A percentile compares a stretch with the other conserved stretches of the same genome.
Evolutionary conservation across 768 basidiomycete genomes (phyloP).

Genomic region (Trametes elegans): DNA sequence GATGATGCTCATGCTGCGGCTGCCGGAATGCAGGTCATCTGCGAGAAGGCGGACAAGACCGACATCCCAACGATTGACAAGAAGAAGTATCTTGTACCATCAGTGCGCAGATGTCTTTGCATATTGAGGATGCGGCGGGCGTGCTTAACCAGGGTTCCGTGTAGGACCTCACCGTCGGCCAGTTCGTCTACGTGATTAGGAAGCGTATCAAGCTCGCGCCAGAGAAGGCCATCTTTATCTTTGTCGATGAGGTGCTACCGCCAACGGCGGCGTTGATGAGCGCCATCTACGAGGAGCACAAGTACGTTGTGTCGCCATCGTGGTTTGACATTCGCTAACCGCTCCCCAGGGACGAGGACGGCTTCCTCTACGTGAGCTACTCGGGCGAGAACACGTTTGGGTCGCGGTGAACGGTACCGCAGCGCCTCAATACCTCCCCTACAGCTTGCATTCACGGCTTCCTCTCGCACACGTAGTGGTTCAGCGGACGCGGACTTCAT

Average conservation of each 20-base stretch:
- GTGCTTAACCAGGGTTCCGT: slow-evolving; percentile 3
- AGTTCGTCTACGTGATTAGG: slow-evolving; percentile 99
- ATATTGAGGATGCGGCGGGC: not conserved
- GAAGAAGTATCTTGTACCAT: slow-evolving; percentile 99
- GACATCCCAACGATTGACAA: slow-evolving; percentile 99
- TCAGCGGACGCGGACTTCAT: slow-evolving; percentile 15
- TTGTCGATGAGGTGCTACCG: slow-evolving; percentile 97
- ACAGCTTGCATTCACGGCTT: slow-evolving; percentile 1
- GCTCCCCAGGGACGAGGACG: slow-evolving; percentile 88
- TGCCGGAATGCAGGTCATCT: slow-evolving; percentile 76
- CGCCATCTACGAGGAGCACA: slow-evolving; percentile 99
- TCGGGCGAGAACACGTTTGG: slow-evolving; percentile 98
- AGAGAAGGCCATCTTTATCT: slow-evolving; percentile 99
- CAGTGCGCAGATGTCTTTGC: slow-evolving; percentile 50
- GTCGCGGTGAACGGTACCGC: slow-evolving; percentile 21
- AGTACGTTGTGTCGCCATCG: slow-evolving; percentile 53
- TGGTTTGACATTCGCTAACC: not conserved
- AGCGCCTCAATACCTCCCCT: not conserved
- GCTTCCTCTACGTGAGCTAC: slow-evolving; percentile 98
- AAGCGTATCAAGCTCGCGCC: slow-evolving; percentile 99
- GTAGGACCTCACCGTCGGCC: slow-evolving; percentile 94
- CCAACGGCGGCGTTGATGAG: slow-evolving; percentile 99
- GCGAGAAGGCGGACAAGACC: slow-evolving; percentile 97
- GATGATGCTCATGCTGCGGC: slow-evolving; percentile 4
- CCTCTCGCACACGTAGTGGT: not conserved